Conservation (phyloP, 768 basidiomycete species). For the Lactarius hengduanensis region DNA sequence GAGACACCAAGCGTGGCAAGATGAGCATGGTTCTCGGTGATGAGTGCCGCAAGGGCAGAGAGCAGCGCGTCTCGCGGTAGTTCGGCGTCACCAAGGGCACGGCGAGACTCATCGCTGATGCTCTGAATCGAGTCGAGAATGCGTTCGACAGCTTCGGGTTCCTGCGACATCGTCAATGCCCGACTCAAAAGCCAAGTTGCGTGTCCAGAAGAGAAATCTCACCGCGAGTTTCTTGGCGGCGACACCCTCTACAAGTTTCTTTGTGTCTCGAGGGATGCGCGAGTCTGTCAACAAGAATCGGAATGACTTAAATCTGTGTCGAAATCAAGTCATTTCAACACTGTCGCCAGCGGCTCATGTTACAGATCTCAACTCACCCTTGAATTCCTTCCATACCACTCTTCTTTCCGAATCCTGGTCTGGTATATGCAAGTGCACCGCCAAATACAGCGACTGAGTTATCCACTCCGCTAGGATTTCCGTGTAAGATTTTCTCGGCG, state of each 20-base stretch:
- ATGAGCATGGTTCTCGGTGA: slow-evolving; percentile 86
- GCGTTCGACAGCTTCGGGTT: slow-evolving; percentile 81
- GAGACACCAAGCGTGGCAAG: slow-evolving; percentile 87
- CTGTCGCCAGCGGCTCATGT: neutral
- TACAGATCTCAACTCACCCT: slow-evolving; percentile 50
- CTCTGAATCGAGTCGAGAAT: slow-evolving; percentile 79
- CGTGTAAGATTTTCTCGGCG: slow-evolving; percentile 93
- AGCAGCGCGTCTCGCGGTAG: slow-evolving; percentile 66
- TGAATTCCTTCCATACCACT: slow-evolving; percentile 83
- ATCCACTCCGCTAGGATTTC: slow-evolving; percentile 96
- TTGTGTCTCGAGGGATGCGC: slow-evolving; percentile 90
- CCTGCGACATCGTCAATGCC: slow-evolving; percentile 40
- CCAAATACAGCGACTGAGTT: slow-evolving; percentile 93
- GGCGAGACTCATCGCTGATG: slow-evolving; percentile 80
- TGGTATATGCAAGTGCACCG: slow-evolving; percentile 87
- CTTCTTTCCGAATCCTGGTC: slow-evolving; percentile 72
- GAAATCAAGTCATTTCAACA: slow-evolving; percentile 21
- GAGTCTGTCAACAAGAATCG: slow-evolving; percentile 92
- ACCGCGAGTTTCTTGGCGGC: slow-evolving; percentile 64
- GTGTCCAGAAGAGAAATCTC: slow-evolving; percentile 29
- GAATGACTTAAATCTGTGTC: slow-evolving; percentile 79
- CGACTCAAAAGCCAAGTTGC: neutral
- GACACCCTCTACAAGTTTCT: slow-evolving; percentile 90
- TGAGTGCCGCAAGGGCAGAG: slow-evolving; percentile 70
- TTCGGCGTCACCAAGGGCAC: slow-evolving; percentile 69